Conservation (phyloP, 2,329 filamentous ascomycete species). For the Pseudocercospora cruenta region DNA sequence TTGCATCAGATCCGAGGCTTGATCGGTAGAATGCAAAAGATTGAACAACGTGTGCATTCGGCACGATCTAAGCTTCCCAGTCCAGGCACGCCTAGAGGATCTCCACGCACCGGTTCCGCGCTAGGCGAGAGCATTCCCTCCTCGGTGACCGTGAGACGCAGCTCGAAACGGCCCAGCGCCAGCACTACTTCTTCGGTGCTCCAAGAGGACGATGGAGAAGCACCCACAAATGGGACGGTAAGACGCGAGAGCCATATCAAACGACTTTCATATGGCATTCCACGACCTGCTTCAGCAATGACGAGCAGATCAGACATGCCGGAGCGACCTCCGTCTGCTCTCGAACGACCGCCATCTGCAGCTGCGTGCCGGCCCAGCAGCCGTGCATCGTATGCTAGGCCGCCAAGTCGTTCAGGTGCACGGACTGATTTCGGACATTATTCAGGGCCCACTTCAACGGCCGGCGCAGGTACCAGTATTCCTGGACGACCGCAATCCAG, state of each 20-base stretch:
- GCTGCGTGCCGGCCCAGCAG: conserved; percentile 70
- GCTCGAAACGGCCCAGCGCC: conserved; percentile 64
- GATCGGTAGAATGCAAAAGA: conserved; percentile 94
- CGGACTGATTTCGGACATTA: conserved; percentile 46
- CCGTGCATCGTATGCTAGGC: conserved; percentile 53
- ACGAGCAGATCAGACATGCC: conserved; percentile 34
- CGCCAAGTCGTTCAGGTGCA: conserved; percentile 47
- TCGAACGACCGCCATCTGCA: conserved; percentile 31
- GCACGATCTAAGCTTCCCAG: conserved; percentile 89
- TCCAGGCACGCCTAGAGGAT: conserved; percentile 75
- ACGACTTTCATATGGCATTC: conserved; percentile 56
- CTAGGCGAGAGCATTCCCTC: conserved; percentile 53
- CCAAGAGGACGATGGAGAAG: conserved; percentile 26
- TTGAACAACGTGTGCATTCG: conserved; percentile 90
- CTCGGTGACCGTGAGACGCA: conserved; percentile 65
- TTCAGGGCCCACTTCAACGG: conserved; percentile 20
- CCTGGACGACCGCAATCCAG: conserved; percentile 69
- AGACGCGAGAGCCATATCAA: conserved; percentile 42
- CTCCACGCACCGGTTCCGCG: conserved; percentile 60
- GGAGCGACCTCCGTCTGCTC: conserved; percentile 31
- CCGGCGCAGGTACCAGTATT: conserved; percentile 18
- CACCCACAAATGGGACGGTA: conserved; percentile 16
- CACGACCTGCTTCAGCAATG: conserved; percentile 35
- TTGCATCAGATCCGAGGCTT: conserved; percentile 90
- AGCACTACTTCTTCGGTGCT: conserved; percentile 48